Evolutionary conservation across 768 basidiomycete genomes (phyloP).

Genomic region (Trichaptum fuscoviolaceum): DNA sequence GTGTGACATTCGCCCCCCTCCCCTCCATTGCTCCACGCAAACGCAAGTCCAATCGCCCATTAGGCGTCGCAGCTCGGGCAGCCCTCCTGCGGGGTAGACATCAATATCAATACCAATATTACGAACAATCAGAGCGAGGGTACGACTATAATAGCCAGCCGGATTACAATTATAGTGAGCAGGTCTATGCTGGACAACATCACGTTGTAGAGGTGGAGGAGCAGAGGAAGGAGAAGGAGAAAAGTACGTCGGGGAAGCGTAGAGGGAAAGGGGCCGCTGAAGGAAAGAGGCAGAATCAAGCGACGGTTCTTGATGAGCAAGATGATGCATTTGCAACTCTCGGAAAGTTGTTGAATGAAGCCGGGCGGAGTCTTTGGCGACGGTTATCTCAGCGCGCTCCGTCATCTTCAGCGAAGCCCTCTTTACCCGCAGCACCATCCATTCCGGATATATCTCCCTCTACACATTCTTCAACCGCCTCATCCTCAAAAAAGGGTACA

Average conservation of each 20-base stretch:
- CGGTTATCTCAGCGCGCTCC: not conserved
- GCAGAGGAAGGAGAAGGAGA: not conserved
- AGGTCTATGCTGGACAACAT: not conserved
- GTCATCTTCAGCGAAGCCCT: not conserved
- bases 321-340: not conserved
- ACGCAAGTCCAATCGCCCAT: conserved; percentile 23
- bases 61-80: conserved; percentile 30
- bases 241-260: not conserved
- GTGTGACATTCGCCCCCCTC: conserved; percentile 31
- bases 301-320: not conserved
- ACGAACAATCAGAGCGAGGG: not conserved
- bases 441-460: not conserved
- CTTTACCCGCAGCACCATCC: not conserved
- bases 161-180: not conserved
- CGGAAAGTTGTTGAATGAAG: not conserved
- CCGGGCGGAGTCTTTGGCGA: not conserved
- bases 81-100: not conserved
- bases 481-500: not conserved
- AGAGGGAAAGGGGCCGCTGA: not conserved
- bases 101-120: not conserved
- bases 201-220: not conserved
- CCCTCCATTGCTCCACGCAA: conserved; percentile 26
- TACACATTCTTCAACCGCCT: not conserved
- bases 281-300: not conserved
- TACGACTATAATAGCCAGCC: not conserved